phyloP scores from a whole-genome alignment of 176 grass and related monocot species.

The Bromus sterilis region DNA sequence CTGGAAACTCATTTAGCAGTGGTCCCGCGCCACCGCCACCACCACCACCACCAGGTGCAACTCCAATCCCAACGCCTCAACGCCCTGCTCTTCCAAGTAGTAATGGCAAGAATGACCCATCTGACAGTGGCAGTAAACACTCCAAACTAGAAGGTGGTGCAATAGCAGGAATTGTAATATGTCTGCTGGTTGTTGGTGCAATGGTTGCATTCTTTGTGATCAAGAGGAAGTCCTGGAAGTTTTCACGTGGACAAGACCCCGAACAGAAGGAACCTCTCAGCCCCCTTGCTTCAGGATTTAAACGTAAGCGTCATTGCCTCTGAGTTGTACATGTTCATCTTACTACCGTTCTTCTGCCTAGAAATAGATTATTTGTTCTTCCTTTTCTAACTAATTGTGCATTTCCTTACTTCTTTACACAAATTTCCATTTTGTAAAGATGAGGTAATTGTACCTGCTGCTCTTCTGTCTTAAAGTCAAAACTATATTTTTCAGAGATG shows the following conservation, averaged over 20 bases:
- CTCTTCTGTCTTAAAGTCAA: background rate
- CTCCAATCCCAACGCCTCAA: constrained; percentile 27
- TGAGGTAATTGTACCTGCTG: background rate
- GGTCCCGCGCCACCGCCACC: constrained; percentile 70
- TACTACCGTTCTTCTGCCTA: background rate
- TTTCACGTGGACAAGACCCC: constrained; percentile 28
- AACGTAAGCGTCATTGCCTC: constrained; percentile 18
- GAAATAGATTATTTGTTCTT: background rate
- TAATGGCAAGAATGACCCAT: constrained; percentile 8
- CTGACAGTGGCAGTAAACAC: constrained; percentile 19
- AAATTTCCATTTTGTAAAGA: background rate
- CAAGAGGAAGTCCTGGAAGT: constrained; percentile 45
- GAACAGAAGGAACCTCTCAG: constrained; percentile 65
- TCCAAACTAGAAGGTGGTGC: constrained; percentile 61
- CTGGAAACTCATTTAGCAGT: constrained; percentile 66
- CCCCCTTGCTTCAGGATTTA: constrained; percentile 55
- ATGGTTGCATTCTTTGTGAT: constrained; percentile 57
- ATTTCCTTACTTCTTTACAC: background rate
- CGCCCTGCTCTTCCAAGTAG: constrained; percentile 14
- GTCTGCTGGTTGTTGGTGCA: constrained; percentile 53
- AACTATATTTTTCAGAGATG: constrained; percentile 47
- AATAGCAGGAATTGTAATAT: constrained; percentile 80
- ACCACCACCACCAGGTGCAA: constrained; percentile 45
- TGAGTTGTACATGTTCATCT: background rate
- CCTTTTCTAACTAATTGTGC: background rate